Evolutionary conservation across 257 asterid species (phyloP).

Genomic region (Nicotiana sylvestris): DNA sequence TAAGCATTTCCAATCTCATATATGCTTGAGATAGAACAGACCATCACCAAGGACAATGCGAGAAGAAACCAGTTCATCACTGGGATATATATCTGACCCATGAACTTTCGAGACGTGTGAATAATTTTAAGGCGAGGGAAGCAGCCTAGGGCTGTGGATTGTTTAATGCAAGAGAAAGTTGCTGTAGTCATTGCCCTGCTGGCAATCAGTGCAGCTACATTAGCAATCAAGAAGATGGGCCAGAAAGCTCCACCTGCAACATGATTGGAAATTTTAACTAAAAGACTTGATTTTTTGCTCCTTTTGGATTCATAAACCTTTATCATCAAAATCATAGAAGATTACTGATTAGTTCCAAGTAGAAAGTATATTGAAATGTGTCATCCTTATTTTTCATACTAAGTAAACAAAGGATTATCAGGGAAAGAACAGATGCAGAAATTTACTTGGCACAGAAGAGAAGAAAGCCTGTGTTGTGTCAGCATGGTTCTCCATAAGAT

Average conservation of each 20-base stretch:
- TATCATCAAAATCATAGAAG: background rate
- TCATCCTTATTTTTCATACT: background rate
- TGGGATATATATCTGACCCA: constrained; percentile 98
- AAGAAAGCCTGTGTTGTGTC: constrained; percentile 96
- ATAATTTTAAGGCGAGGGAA: constrained; percentile 94
- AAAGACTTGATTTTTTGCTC: constrained; percentile 1
- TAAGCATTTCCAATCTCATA: constrained; percentile 98
- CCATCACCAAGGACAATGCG: constrained; percentile 64
- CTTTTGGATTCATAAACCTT: background rate
- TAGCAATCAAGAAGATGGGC: constrained; percentile 88
- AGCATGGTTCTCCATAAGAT: constrained; percentile 88
- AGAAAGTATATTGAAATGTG: background rate
- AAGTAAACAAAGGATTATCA: background rate
- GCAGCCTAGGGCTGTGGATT: constrained; percentile 93
- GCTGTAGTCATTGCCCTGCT: constrained; percentile 96
- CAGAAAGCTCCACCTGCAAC: constrained; percentile 87
- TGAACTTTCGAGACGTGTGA: constrained; percentile 87
- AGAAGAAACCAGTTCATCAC: constrained; percentile 95
- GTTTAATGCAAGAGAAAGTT: constrained; percentile 89
- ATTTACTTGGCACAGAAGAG: constrained; percentile 87
- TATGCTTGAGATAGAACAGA: constrained; percentile 79
- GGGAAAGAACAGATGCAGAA: constrained; percentile 1
- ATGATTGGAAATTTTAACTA: constrained; percentile 20
- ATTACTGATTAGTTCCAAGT: background rate
- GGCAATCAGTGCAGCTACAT: constrained; percentile 88